These are phyloP conservation scores for Davidsoniella australis DNA, from an alignment of 2,329 filamentous ascomycete genomes.

Conservation along the genomic window DNA sequence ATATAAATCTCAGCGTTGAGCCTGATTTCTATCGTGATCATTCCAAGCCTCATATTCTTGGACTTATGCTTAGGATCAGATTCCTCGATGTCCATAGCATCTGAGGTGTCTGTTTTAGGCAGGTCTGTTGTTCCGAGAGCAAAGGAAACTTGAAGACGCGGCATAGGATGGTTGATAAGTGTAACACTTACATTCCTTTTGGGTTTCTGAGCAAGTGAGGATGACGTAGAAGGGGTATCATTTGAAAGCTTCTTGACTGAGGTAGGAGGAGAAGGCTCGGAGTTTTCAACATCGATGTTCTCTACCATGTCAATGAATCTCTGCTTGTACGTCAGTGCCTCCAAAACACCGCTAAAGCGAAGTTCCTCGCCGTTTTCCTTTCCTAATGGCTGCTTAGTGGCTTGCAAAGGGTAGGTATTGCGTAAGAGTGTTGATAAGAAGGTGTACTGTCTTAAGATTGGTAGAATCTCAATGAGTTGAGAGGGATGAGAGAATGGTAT, in stretches of 20 bases:
- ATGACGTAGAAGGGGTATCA: no score
- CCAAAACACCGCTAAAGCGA: conserved; percentile 5
- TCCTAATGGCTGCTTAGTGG: not conserved
- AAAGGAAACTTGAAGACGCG: conserved; percentile 35
- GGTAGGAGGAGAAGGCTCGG: no score
- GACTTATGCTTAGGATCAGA: not conserved
- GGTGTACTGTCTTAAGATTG: conserved; percentile 58
- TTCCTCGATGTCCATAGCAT: conserved; percentile 4
- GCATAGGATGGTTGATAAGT: conserved; percentile 31
- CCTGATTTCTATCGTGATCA: conserved; percentile 40
- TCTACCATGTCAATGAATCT: conserved; percentile 3
- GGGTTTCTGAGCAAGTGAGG: no score
- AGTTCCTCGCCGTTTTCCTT: not conserved
- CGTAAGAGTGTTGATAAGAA: conserved; percentile 48
- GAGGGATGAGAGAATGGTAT: conserved; percentile 64
- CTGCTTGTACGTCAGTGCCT: conserved; percentile 1
- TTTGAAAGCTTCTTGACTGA: no score
- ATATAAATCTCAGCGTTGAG: conserved; percentile 42
- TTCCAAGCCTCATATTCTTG: conserved; percentile 14
- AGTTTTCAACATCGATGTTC: no score
- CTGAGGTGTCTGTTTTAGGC: not conserved
- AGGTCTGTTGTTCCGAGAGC: conserved; percentile 20
- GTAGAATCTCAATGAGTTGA: conserved; percentile 59
- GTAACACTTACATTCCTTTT: conserved; percentile 21
- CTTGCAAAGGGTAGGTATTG: conserved; percentile 32